phyloP scores from a whole-genome alignment of 1,139 yeast species.

The Oligophagozyma castellii region DNA sequence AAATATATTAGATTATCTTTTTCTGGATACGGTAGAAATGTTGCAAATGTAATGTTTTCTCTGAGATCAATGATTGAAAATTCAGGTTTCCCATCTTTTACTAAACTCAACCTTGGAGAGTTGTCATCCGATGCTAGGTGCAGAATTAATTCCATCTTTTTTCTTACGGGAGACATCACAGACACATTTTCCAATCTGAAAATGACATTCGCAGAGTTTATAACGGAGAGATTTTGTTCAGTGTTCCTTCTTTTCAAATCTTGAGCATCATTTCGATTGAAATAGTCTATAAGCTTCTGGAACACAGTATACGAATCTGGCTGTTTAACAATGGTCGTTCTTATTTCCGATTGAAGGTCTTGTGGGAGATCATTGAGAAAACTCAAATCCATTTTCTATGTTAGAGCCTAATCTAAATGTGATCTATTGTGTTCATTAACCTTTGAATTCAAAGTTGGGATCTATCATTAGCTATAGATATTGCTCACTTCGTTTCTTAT shows the following conservation, averaged over 20 bases:
- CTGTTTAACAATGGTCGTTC: too few relatives aligned
- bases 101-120: slow-evolving; percentile 29
- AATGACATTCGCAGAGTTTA: slow-evolving; percentile 23
- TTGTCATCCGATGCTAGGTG: slow-evolving; percentile 17
- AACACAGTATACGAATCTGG: too few relatives aligned
- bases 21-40: slow-evolving; percentile 36
- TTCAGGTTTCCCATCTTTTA: slow-evolving; percentile 27
- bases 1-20: slow-evolving; percentile 30
- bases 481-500: too few relatives aligned
- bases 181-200: slow-evolving; percentile 35
- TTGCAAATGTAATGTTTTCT: slow-evolving; percentile 31
- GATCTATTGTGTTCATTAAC: too few relatives aligned
- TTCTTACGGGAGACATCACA: slow-evolving; percentile 37
- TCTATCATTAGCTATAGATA: too few relatives aligned
- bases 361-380: too few relatives aligned
- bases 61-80: slow-evolving; percentile 25
- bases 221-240: slow-evolving; percentile 13
- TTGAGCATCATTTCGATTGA: too few relatives aligned
- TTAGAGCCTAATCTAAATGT: too few relatives aligned
- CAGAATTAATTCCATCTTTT: slow-evolving; percentile 27
- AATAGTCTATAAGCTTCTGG: too few relatives aligned
- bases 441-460: too few relatives aligned
- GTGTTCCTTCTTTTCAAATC: slow-evolving; percentile 4
- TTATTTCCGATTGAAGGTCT: too few relatives aligned
- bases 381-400: too few relatives aligned